Conservation (phyloP, 148 eudicot genomes). For the Tetragonia tetragonoides region DNA sequence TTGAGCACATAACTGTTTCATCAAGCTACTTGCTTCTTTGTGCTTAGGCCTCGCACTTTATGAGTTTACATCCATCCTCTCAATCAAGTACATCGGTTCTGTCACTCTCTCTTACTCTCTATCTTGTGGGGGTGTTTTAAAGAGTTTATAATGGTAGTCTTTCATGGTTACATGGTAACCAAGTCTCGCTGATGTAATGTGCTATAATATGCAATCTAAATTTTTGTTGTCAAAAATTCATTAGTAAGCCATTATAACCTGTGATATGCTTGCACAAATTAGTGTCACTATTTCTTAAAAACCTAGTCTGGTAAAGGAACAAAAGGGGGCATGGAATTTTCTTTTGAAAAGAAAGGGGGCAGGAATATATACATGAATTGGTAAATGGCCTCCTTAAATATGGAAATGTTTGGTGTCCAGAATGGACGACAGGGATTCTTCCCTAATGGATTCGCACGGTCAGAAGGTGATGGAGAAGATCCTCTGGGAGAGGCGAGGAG, state of each 20-base stretch:
- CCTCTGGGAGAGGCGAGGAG: slow-evolving; percentile 62
- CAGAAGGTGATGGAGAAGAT: slow-evolving; percentile 64
- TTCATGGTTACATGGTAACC: not conserved
- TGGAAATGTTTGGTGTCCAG: slow-evolving; percentile 37
- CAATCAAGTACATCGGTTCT: not conserved
- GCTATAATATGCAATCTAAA: not conserved
- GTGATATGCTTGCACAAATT: not conserved
- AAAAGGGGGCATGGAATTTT: not conserved
- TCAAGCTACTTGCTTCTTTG: not conserved
- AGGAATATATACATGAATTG: too few species aligned
- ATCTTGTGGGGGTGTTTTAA: not conserved
- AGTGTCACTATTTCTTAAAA: not conserved
- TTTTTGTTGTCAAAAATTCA: too few species aligned
- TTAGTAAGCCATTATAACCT: too few species aligned
- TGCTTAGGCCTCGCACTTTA: not conserved
- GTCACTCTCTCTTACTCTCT: not conserved
- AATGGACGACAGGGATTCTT: slow-evolving; percentile 61
- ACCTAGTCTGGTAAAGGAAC: not conserved
- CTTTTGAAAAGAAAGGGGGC: not conserved
- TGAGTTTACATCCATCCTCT: not conserved
- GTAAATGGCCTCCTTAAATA: slow-evolving; percentile 11
- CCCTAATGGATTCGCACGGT: slow-evolving; percentile 59
- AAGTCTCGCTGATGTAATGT: not conserved
- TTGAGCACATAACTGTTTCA: not conserved
- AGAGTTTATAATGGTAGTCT: not conserved